Conservation (phyloP, 1,139 yeast species). For the Yamadazyma diospyri region DNA sequence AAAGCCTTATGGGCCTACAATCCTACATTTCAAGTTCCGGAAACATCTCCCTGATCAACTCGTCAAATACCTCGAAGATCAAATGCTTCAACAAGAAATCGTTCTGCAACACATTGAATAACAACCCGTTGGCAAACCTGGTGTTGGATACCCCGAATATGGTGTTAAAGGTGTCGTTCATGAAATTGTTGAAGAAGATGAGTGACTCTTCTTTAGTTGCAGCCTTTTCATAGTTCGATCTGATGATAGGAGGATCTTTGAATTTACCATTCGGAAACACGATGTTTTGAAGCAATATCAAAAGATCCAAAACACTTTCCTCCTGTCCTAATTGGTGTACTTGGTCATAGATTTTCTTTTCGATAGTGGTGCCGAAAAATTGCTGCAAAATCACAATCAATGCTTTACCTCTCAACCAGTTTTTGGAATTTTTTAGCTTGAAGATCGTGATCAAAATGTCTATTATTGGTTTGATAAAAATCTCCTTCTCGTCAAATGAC, state of each 20-base stretch:
- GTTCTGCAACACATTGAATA: conserved; percentile 73
- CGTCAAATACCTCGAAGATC: conserved; percentile 48
- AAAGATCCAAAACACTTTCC: conserved; percentile 44
- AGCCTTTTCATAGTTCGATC: conserved; percentile 52
- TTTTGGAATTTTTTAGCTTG: conserved; percentile 59
- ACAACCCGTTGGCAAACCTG: conserved; percentile 53
- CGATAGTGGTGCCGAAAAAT: conserved; percentile 83
- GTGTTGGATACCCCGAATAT: conserved; percentile 72
- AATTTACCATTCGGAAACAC: conserved; percentile 69
- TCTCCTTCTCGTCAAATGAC: conserved; percentile 32
- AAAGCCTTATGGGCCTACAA: too few species aligned
- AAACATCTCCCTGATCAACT: conserved; percentile 24
- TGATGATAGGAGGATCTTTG: conserved; percentile 37
- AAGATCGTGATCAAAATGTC: conserved; percentile 71
- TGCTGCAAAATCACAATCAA: conserved; percentile 79
- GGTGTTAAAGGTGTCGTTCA: conserved; percentile 66
- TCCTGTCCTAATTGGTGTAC: conserved; percentile 37
- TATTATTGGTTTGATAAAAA: conserved; percentile 77
- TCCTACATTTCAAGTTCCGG: conserved; percentile 19
- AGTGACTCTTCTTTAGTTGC: conserved; percentile 58
- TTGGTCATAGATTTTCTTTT: conserved; percentile 55
- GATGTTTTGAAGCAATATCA: conserved; percentile 40
- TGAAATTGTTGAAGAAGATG: conserved; percentile 50
- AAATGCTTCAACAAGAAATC: conserved; percentile 66
- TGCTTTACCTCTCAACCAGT: conserved; percentile 86